Evolutionary conservation across 208 protist genomes (phyloP), one percentile per base, ranked within the genome.

Genomic region (Blastocrithidia nonstop): DNA sequence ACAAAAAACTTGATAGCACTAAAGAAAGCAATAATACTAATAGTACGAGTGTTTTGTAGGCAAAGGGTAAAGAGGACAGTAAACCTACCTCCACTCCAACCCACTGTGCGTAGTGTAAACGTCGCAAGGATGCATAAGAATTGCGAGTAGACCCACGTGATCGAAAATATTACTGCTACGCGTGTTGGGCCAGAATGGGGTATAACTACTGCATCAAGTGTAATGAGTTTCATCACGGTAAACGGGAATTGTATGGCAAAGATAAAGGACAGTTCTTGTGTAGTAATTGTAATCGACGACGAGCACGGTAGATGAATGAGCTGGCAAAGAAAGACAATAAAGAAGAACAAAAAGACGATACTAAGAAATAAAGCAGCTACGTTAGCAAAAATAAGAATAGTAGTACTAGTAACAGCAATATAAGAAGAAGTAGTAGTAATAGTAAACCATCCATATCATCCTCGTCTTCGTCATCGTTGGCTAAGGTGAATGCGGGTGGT

Each of bases 141-240:
- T 65, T 89, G 16, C 80, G 71, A 23, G 41, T 76, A 5, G 67
- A 82, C 40, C 44, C 52, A 6, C 47, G 57, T 13, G 74, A 84
- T 49, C 37, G 56, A 31, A 41, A 58, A 31, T 57, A 57, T 29
- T 88, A 84, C 60, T 89, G 80, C 54, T 83, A 83, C 54, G 45
- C 49, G 25, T 89, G 80, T 57, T 89, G 80, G 80, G 61, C 61
- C 13, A 67, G 70, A 37, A 29, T 44, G 13, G 80, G 80, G 16
- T 79, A 60, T 52, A 63, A 58, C 45, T 77, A 78, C 62, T 89
- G 80, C 43, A 20, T 15, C 32, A 37, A 66, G 29, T 89, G 80
- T 43, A 54, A 56, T 20, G 74, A 76, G 54, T 89, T 89, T 47
- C 62, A 63, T 26, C 53, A 66, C 32, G 65, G 71, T 0, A 50